A percentile compares a stretch with the other conserved stretches of the same genome.
Evolutionary conservation across 768 basidiomycete genomes (phyloP).

Genomic region (Holtermanniella nyarrowii): DNA sequence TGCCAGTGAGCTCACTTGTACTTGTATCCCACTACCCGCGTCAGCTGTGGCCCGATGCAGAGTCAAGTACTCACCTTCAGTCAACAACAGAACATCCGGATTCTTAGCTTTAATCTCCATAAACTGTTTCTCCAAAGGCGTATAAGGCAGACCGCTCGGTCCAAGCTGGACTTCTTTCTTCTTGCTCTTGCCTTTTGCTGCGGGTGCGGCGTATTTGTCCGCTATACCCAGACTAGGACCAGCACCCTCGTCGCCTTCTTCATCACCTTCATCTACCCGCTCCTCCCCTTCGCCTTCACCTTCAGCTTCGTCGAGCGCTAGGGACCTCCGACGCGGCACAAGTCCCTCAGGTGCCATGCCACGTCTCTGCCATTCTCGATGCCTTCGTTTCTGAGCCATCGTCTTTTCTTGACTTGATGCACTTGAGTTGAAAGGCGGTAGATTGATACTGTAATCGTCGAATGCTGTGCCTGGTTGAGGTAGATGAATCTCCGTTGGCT

Average conservation of each 20-base stretch:
- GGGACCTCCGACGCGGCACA: conserved; percentile 25
- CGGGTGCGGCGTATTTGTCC: conserved; percentile 4
- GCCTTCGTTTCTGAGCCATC: conserved; percentile 13
- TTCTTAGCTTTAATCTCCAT: conserved; percentile 38
- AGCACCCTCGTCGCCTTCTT: conserved; percentile 3
- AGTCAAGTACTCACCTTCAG: conserved; percentile 27
- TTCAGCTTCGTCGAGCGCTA: conserved; percentile 35
- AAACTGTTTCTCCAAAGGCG: conserved; percentile 41
- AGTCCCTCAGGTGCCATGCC: conserved; percentile 20
- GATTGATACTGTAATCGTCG: conserved; percentile 9
- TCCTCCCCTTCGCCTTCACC: conserved; percentile 13
- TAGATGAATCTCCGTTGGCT: not conserved
- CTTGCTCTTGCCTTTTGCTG: conserved; percentile 17
- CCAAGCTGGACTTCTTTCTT: conserved; percentile 39
- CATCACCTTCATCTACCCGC: conserved; percentile 9
- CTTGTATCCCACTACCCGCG: conserved; percentile 38
- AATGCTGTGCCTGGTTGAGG: conserved; percentile 24
- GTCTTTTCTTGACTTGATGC: conserved; percentile 7
- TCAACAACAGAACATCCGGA: conserved; percentile 37
- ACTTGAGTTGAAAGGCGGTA: conserved; percentile 1
- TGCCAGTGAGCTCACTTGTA: conserved; percentile 23
- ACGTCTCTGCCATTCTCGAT: conserved; percentile 24
- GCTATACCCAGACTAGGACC: conserved; percentile 8
- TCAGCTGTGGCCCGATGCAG: too few species aligned
- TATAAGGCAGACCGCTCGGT: conserved; percentile 38